Evolutionary conservation across 2,329 filamentous ascomycete species (phyloP).

Genomic region (Xylaria arbuscula): DNA sequence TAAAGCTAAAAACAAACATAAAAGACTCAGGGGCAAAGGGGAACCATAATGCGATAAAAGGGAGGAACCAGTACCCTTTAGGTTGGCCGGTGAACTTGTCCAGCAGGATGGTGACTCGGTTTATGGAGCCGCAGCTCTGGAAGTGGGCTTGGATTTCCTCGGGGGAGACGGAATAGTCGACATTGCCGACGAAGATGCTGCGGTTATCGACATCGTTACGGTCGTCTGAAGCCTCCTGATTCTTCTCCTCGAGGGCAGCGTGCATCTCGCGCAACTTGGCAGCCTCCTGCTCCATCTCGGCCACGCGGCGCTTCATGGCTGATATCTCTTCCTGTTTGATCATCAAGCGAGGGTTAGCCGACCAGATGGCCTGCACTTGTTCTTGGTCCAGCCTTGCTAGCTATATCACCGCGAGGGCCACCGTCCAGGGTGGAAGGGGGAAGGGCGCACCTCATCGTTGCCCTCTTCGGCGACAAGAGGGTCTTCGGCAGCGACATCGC

Average conservation of each 20-base stretch:
- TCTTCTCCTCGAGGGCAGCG: conserved; percentile 84
- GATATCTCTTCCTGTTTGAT: conserved; percentile 76
- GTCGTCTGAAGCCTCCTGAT: conserved; percentile 85
- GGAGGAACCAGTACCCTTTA: conserved; percentile 80
- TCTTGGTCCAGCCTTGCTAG: conserved; percentile 31
- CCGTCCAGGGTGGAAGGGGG: conserved; percentile 19
- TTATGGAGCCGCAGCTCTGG: conserved; percentile 96
- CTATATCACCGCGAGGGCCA: conserved; percentile 35
- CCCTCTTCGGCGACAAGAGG: conserved; percentile 55
- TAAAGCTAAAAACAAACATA: neutral
- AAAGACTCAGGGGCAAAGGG: too few species aligned
- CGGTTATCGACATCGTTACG: conserved; percentile 95
- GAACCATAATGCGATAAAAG: neutral
- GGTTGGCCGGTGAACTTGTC: conserved; percentile 99
- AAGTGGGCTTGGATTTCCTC: conserved; percentile 99
- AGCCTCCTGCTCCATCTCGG: conserved; percentile 91
- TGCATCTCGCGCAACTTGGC: conserved; percentile 90
- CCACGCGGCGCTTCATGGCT: conserved; percentile 86
- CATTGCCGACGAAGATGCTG: conserved; percentile 98
- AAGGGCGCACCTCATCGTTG: conserved; percentile 60
- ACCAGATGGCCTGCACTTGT: conserved; percentile 33
- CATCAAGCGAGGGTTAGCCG: conserved; percentile 42
- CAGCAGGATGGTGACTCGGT: conserved; percentile 94
- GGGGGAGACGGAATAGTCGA: conserved; percentile 95
- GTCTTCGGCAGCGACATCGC: conserved; percentile 47